These are phyloP conservation scores for Colletotrichum viniferum DNA, from an alignment of 2,329 filamentous ascomycete genomes.

Conservation along the genomic window DNA sequence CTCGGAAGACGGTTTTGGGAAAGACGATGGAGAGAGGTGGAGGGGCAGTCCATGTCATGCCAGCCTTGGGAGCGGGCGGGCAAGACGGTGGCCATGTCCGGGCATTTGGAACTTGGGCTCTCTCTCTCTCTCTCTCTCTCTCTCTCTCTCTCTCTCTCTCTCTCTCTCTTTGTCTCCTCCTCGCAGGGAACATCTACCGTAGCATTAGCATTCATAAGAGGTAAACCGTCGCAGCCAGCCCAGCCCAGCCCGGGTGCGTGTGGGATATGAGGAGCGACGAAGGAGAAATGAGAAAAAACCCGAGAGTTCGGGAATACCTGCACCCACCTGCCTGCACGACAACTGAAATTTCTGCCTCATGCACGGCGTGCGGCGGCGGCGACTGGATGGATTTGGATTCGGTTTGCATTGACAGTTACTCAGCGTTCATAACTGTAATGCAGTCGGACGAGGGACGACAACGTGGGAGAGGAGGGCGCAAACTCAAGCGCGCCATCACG, in stretches of 20 bases:
- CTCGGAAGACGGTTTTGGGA: background rate
- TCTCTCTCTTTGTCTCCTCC: background rate
- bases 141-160: background rate
- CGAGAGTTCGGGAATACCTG: background rate
- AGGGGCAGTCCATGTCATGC: background rate
- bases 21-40: background rate
- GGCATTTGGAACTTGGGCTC: background rate
- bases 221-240: background rate
- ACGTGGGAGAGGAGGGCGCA: background rate
- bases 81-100: background rate
- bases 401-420: background rate
- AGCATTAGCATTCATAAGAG: background rate
- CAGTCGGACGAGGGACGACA: background rate
- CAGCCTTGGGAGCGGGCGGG: background rate
- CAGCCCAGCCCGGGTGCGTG: background rate
- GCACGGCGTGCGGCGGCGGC: background rate
- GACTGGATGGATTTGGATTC: background rate
- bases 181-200: background rate
- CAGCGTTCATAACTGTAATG: background rate
- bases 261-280: background rate
- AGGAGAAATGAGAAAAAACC: background rate
- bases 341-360: background rate
- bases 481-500: background rate
- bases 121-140: background rate
- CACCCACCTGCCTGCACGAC: background rate